Evolutionary conservation across 2,329 filamentous ascomycete species (phyloP).

Genomic region (Claviceps digitariae): DNA sequence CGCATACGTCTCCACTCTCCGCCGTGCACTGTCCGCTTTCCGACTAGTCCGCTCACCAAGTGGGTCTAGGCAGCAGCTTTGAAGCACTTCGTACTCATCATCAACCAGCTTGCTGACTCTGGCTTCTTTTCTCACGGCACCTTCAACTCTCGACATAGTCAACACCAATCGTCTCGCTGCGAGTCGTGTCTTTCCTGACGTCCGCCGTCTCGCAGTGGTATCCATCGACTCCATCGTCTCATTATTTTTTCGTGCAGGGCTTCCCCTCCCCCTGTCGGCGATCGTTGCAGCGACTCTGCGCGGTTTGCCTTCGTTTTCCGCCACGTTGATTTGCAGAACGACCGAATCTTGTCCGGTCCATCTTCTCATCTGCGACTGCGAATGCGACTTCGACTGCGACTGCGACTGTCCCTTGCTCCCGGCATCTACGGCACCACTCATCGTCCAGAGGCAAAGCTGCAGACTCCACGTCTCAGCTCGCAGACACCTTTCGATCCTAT

Average conservation of each 20-base stretch:
- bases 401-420: not conserved
- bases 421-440: not conserved
- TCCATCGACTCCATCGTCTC: conserved; percentile 2
- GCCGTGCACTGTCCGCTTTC: not conserved
- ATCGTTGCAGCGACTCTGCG: conserved; percentile 10
- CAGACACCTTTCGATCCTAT: not conserved
- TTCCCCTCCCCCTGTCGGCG: not conserved
- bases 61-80: conserved; percentile 12
- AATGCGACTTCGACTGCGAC: no score
- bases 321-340: conserved; percentile 7
- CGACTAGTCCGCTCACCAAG: not conserved
- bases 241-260: not conserved
- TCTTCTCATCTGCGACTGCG: not conserved
- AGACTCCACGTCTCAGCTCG: not conserved
- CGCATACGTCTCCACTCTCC: not conserved
- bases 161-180: conserved; percentile 4
- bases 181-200: conserved; percentile 1
- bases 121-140: not conserved
- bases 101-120: not conserved
- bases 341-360: not conserved
- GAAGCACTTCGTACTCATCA: not conserved
- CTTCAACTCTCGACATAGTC: not conserved
- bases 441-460: not conserved
- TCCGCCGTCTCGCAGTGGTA: conserved; percentile 4
- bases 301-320: conserved; percentile 14